These are phyloP conservation scores for Monilinia fructigena DNA, from an alignment of 2,329 filamentous ascomycete species.

Conservation along the genomic window DNA sequence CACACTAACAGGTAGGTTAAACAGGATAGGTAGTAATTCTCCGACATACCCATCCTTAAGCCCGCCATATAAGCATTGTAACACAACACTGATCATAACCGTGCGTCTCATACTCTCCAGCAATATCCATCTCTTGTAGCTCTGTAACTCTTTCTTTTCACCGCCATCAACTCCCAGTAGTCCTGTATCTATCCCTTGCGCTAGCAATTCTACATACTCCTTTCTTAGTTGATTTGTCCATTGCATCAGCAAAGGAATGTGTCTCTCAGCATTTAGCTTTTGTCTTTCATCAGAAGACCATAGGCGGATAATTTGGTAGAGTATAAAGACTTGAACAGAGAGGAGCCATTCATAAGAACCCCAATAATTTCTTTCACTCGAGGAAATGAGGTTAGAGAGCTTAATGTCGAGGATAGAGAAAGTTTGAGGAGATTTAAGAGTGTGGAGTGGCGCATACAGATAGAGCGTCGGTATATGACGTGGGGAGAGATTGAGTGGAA, in stretches of 20 bases:
- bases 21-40: slow-evolving; percentile 22
- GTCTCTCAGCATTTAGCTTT: slow-evolving; percentile 32
- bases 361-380: slow-evolving; percentile 19
- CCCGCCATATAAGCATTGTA: slow-evolving; percentile 26
- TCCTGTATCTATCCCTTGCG: neutral
- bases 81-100: slow-evolving; percentile 28
- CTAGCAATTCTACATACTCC: slow-evolving; percentile 14
- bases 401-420: slow-evolving; percentile 30
- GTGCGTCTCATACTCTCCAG: slow-evolving; percentile 40
- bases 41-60: slow-evolving; percentile 28
- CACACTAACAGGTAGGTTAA: slow-evolving; percentile 24
- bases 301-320: slow-evolving; percentile 38
- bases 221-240: slow-evolving; percentile 34
- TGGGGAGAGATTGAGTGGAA: slow-evolving; percentile 15
- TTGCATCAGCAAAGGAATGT: slow-evolving; percentile 32
- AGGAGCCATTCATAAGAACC: slow-evolving; percentile 24
- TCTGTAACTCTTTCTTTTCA: neutral
- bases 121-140: slow-evolving; percentile 37
- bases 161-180: neutral
- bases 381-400: slow-evolving; percentile 19
- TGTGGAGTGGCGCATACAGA: slow-evolving; percentile 28
- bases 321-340: slow-evolving; percentile 33
- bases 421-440: slow-evolving; percentile 22
- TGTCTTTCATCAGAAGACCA: slow-evolving; percentile 36
- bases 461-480: slow-evolving; percentile 29